phyloP scores from a whole-genome alignment of 805 yeast species.

The Candida nonsorbophila region DNA sequence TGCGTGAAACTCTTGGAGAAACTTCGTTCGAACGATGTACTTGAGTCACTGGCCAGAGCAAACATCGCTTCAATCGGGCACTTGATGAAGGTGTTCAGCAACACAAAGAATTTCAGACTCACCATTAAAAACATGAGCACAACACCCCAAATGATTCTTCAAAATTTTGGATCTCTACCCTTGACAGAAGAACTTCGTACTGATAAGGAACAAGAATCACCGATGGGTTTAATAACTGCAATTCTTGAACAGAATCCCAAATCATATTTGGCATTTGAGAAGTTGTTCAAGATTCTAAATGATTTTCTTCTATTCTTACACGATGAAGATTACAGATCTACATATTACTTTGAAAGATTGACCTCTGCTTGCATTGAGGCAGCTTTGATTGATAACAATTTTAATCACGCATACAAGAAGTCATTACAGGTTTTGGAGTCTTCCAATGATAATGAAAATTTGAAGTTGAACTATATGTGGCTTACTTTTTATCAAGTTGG shows the following conservation, averaged over 20 bases:
- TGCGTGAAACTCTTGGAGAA: conserved; percentile 23
- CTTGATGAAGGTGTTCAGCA: conserved; percentile 28
- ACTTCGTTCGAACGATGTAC: conserved; percentile 2
- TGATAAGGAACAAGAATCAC: conserved; percentile 13
- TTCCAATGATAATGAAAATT: conserved; percentile 7
- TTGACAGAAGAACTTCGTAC: conserved; percentile 7
- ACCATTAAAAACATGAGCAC: conserved; percentile 25
- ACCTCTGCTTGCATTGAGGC: conserved; percentile 58
- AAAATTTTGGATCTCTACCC: conserved; percentile 14
- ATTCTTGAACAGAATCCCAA: conserved; percentile 51
- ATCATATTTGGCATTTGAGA: conserved; percentile 42
- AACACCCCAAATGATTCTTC: conserved; percentile 33
- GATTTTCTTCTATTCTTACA: conserved; percentile 38
- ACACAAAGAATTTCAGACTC: conserved; percentile 31
- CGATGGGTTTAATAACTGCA: conserved; percentile 31
- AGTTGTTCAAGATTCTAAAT: conserved; percentile 34
- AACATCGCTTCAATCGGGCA: conserved; percentile 20
- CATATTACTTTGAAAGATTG: conserved; percentile 23
- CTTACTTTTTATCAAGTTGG: conserved; percentile 70
- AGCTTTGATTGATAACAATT: conserved; percentile 59
- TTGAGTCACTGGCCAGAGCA: conserved; percentile 1
- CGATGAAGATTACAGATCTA: conserved; percentile 8
- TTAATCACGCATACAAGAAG: conserved; percentile 48
- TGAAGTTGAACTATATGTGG: conserved; percentile 45
- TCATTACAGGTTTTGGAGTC: conserved; percentile 32